Evolutionary conservation across 805 yeast species (phyloP), one percentile per base, ranked within the genome.

Genomic region (Lipomyces lipofer): DNA sequence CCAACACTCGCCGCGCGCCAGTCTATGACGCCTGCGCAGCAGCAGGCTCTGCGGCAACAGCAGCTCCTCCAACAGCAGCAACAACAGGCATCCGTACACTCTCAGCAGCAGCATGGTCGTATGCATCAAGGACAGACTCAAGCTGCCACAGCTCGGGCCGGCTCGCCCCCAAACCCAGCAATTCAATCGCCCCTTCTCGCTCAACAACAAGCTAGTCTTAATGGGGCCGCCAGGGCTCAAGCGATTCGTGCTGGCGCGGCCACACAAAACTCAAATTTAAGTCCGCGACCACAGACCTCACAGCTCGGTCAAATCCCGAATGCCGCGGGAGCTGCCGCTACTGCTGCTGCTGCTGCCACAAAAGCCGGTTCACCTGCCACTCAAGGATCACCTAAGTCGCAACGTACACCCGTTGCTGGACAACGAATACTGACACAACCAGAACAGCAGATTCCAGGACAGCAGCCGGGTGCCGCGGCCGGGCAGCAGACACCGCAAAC

Each of bases 331-430:
- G 43, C 27, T 4, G 47, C 43, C 3, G 39, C 51, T 13, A 29
- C 46, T 17, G 17, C 38, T 12, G 49, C 29, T 4, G 49, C 49
- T 10, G 47, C 51, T 13, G 36, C 46, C 28, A n/a, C n/a, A n/a
- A 47, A n/a, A 36, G 46, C 33, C 7, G 51, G 47, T 3, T 38
- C 48, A 13, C 47, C 44, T 2, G 47, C 43, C n/a, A 35, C 43
- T 29, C 53, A 45, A 33, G 53, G 56, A 4, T 42, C 53, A 4
- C 52, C 52, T 8, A 33, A 44, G 38, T 39, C 51, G 21, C 48
- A 48, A 13, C 51, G 12, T 27, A 33, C 66, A 58, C 48, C 64
- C 58, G 47, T 63, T 61, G 55, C 69, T 36, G 57, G 28, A 28
- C 35, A 38, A 24, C 44, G 46, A 42, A 56, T 21, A 15, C 55